Conservation (phyloP, 2,329 filamentous ascomycete species). For the Penicillium sp. region DNA sequence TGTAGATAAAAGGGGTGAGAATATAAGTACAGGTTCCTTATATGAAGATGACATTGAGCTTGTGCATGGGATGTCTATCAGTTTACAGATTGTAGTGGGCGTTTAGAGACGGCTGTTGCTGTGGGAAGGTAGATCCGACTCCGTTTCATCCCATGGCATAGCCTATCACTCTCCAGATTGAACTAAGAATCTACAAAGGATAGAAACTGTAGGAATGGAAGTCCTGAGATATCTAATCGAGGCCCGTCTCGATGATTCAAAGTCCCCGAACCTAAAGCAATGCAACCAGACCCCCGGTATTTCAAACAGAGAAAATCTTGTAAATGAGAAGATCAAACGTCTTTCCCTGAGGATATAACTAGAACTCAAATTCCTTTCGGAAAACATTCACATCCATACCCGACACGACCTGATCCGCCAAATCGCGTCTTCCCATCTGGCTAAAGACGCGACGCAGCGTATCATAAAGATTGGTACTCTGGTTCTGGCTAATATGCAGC, state of each 20-base stretch:
- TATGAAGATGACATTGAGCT: too few relatives aligned
- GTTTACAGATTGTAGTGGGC: too few relatives aligned
- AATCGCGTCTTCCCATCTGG: constrained; percentile 84
- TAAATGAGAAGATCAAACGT: too few relatives aligned
- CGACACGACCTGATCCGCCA: constrained; percentile 79
- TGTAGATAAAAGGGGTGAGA: too few relatives aligned
- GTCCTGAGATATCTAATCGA: constrained; percentile 3
- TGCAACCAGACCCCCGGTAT: constrained; percentile 14
- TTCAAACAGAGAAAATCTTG: too few relatives aligned
- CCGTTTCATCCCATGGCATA: too few relatives aligned
- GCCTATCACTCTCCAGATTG: too few relatives aligned
- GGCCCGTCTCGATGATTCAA: background rate
- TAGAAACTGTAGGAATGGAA: background rate
- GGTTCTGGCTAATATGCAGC: constrained; percentile 75
- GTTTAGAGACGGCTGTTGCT: too few relatives aligned
- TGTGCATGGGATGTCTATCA: too few relatives aligned
- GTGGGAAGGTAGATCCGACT: too few relatives aligned
- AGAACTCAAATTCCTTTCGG: constrained; percentile 86
- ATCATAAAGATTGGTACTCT: constrained; percentile 94
- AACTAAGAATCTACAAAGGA: too few relatives aligned
- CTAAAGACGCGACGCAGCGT: constrained; percentile 91
- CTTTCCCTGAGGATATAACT: constrained; percentile 16
- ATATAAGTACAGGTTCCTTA: too few relatives aligned
- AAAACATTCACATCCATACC: constrained; percentile 90
- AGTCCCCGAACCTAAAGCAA: background rate